These are phyloP conservation scores for Boletus rubescentipes DNA, from an alignment of 768 basidiomycete genomes.

Conservation along the genomic window DNA sequence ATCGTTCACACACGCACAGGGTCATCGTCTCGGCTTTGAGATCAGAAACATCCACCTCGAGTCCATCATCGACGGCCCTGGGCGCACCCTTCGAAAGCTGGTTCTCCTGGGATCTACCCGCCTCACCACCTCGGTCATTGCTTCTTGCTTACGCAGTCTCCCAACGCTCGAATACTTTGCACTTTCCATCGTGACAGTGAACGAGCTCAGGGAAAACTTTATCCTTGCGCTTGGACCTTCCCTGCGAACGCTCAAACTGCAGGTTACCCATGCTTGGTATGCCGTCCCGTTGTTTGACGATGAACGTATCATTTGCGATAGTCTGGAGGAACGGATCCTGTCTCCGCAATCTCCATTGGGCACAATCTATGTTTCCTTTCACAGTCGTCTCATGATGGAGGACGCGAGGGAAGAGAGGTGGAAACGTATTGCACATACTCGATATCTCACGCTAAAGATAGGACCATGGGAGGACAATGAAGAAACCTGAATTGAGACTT, in stretches of 20 bases:
- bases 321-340: conserved; percentile 27
- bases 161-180: conserved; percentile 36
- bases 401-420: conserved; percentile 25
- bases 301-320: conserved; percentile 32
- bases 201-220: conserved; percentile 35
- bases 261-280: conserved; percentile 37
- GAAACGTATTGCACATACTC: conserved; percentile 25
- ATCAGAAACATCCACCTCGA: conserved; percentile 35
- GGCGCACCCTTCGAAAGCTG: conserved; percentile 29
- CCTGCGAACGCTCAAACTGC: conserved; percentile 36
- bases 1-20: conserved; percentile 36
- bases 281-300: conserved; percentile 29
- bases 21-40: conserved; percentile 36
- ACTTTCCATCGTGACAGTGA: conserved; percentile 35
- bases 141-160: conserved; percentile 29
- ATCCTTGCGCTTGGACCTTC: conserved; percentile 29
- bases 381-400: conserved; percentile 19
- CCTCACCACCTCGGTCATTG: conserved; percentile 30
- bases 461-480: conserved; percentile 32
- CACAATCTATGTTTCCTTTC: conserved; percentile 20
- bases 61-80: conserved; percentile 25
- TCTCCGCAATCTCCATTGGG: conserved; percentile 4
- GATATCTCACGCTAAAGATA: conserved; percentile 21
- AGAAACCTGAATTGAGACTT: conserved; percentile 1
- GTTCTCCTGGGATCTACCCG: conserved; percentile 37